Conservation (phyloP, 192 early-diverging fungal species). For the Gamsiella multidivaricata region DNA sequence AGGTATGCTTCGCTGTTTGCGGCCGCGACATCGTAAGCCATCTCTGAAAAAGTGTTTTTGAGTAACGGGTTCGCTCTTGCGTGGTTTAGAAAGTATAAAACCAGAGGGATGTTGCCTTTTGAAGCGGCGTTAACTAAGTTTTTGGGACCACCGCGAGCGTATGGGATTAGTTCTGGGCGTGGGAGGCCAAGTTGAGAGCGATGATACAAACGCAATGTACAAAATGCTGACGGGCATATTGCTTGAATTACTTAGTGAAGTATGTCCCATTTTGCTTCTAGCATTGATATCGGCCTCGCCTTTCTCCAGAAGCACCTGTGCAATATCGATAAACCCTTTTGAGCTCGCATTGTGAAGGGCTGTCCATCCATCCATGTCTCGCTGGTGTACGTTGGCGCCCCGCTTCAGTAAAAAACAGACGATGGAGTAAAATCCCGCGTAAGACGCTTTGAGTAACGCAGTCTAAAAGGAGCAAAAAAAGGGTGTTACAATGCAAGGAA, state of each 20-base stretch:
- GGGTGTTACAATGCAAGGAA: background rate
- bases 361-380: conserved; percentile 84
- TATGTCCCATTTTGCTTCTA: conserved; percentile 70
- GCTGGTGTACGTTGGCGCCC: conserved; percentile 69
- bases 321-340: conserved; percentile 68
- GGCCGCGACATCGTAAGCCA: conserved; percentile 82
- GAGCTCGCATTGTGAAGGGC: conserved; percentile 83
- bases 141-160: background rate
- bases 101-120: conserved; percentile 73
- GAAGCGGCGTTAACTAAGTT: conserved; percentile 76
- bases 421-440: conserved; percentile 68
- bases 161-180: no score
- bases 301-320: conserved; percentile 67
- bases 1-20: conserved; percentile 71
- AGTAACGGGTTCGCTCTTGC: conserved; percentile 69
- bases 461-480: conserved; percentile 66
- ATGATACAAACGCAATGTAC: conserved; percentile 7
- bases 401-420: conserved; percentile 68
- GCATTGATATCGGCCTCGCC: conserved; percentile 70
- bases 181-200: no score
- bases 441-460: conserved; percentile 78
- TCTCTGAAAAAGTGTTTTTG: conserved; percentile 74
- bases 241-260: conserved; percentile 70
- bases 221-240: background rate
- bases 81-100: conserved; percentile 71